A percentile compares a stretch with the other conserved stretches of the same genome.
phyloP scores from a whole-genome alignment of 495 filamentous ascomycete genomes.

The Penicillium maclennaniae region DNA sequence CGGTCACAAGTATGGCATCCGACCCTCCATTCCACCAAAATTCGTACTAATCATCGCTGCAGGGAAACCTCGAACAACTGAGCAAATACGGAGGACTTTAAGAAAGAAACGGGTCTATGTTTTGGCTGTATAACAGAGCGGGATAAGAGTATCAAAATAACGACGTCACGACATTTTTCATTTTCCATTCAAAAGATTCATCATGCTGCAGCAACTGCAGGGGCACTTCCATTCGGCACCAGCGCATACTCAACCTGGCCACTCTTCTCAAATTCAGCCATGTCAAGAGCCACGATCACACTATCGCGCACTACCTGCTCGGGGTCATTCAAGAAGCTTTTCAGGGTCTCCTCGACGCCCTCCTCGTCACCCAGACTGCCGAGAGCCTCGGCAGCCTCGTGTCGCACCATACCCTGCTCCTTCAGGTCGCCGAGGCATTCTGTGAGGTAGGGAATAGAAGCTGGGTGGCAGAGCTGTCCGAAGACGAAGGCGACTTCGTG shows the following conservation, averaged over 20 bases:
- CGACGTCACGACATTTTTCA: constrained; percentile 28
- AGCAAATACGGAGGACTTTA: constrained; percentile 20
- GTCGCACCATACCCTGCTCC: constrained; percentile 92
- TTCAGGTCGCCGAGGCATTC: constrained; percentile 69
- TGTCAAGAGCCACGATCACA: constrained; percentile 91
- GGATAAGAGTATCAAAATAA: constrained; percentile 30
- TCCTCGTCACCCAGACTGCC: constrained; percentile 92
- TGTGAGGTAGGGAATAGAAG: constrained; percentile 87
- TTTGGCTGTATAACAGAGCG: constrained; percentile 27
- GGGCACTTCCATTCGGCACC: constrained; percentile 57
- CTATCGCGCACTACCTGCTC: constrained; percentile 94
- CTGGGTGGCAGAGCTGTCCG: constrained; percentile 90
- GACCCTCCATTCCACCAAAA: neutral
- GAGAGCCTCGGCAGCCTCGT: constrained; percentile 97
- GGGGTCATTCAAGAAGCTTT: constrained; percentile 79
- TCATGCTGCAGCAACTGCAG: constrained; percentile 38
- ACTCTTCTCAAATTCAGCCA: constrained; percentile 95
- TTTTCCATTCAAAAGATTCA: constrained; percentile 15
- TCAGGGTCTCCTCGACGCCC: constrained; percentile 82
- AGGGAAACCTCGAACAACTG: constrained; percentile 45
- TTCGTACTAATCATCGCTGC: constrained; percentile 18
- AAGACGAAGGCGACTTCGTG: constrained; percentile 99
- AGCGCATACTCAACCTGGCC: constrained; percentile 87
- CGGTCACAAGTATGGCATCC: constrained; percentile 65
- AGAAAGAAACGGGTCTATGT: constrained; percentile 21